Base-by-base conservation (phyloP, 148 eudicot genomes). In the Selenicereus undatus region DNA sequence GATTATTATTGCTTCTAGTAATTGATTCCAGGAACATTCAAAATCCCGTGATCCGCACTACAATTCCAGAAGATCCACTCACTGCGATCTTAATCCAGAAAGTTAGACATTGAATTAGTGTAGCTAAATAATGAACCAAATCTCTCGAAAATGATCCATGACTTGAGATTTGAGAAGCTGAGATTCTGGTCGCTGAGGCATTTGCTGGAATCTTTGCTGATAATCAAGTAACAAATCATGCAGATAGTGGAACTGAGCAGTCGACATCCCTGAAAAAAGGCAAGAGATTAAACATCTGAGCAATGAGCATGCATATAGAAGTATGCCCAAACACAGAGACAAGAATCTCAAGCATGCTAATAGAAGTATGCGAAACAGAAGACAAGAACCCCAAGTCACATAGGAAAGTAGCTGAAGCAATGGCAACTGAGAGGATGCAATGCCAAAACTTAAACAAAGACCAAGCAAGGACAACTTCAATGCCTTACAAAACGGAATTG, bases 301-400 rank as follows among this genome's bases (percentile, higher is more conserved):
- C 75, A 79, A 11, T 51, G 66, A 48, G 50, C 75, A 79, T 12
- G 60, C 24, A 54, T 30, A 32, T 14, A 11, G 52, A 71, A 79
- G 30, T 18, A 21, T 79, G 51, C 22, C 73, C 11, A 71, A 48
- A 48, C 12, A 48, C 14, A 48, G 52, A 48, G 52, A 48, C 52
- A 48, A 48, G 52, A 48, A 48, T 48, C 52, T 10, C 52, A 48
- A 48, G 13, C 52, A 6, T 11, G 13, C 52, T 9, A 48, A 48
- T 12, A 48, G 52, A 48, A 11, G 52, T 48, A 48, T 48, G 52
- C 52, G 2, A 5, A 48, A 48, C 52, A 48, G 13, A 12, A 48
- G 52, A 48, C 12, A 48, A 11, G 14, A 48, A 10, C 8, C 52
- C 14, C 52, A 48, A 48, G 52, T 48, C 52, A 48, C 9, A 48